Evolutionary conservation across 805 yeast species (phyloP).

Genomic region (Wickerhamomyces xylosicus): DNA sequence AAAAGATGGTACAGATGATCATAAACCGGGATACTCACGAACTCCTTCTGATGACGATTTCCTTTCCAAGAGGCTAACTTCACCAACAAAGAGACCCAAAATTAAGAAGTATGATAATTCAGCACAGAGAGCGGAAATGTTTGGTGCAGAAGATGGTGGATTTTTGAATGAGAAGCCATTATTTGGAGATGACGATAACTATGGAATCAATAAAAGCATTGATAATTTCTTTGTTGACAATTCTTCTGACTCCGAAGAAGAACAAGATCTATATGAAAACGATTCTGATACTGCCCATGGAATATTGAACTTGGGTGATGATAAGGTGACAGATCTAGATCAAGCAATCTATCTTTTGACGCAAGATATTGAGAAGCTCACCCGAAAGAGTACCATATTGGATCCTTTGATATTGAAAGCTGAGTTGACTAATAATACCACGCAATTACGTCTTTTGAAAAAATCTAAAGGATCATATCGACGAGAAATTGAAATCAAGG

Average conservation of each 20-base stretch:
- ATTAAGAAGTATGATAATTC: too few relatives aligned
- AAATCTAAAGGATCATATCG: conserved; percentile 60
- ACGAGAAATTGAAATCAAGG: conserved; percentile 65
- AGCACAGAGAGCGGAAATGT: too few relatives aligned
- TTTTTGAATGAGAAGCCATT: conserved; percentile 17
- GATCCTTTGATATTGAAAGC: conserved; percentile 70
- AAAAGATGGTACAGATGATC: conserved; percentile 5
- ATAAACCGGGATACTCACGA: background rate
- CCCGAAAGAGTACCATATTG: conserved; percentile 53
- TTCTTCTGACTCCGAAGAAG: too few relatives aligned
- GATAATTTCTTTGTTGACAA: too few relatives aligned
- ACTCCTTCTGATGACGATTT: background rate
- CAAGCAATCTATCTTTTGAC: conserved; percentile 57
- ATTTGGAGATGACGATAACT: conserved; percentile 19
- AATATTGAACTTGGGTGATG: too few relatives aligned
- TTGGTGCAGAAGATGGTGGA: conserved; percentile 7
- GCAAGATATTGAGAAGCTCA: conserved; percentile 44
- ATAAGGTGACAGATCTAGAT: conserved; percentile 48
- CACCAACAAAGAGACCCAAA: too few relatives aligned
- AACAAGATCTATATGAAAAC: too few relatives aligned
- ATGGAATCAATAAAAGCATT: conserved; percentile 1
- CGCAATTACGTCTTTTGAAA: conserved; percentile 55
- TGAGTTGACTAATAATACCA: conserved; percentile 66
- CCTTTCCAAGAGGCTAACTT: background rate
- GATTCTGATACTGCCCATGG: too few relatives aligned